A percentile compares a stretch with the other conserved stretches of the same genome.
Evolutionary conservation across 192 early-diverging fungal species (phyloP).

Genomic region (Spizellomyces sp.): DNA sequence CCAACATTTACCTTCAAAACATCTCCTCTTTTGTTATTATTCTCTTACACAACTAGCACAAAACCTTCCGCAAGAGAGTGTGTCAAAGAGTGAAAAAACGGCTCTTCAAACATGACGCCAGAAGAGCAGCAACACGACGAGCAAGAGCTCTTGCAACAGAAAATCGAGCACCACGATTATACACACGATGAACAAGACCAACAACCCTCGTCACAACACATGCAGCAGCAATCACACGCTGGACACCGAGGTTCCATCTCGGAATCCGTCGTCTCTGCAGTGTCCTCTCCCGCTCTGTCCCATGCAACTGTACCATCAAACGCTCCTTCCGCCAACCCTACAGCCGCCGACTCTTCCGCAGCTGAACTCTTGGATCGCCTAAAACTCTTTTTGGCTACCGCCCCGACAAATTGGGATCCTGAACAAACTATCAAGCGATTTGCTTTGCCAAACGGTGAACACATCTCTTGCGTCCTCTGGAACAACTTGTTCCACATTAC

Average conservation of each 20-base stretch:
- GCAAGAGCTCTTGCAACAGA: background rate
- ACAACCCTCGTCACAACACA: background rate
- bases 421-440: constrained; percentile 61
- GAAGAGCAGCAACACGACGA: background rate
- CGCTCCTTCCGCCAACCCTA: too few relatives aligned
- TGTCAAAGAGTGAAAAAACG: too few relatives aligned
- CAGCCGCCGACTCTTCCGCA: background rate
- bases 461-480: constrained; percentile 91
- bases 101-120: too few relatives aligned
- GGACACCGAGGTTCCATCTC: too few relatives aligned
- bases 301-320: too few relatives aligned
- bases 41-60: too few relatives aligned
- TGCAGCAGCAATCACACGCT: background rate
- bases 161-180: background rate
- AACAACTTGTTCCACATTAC: constrained; percentile 93
- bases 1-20: too few relatives aligned
- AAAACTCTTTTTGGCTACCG: constrained; percentile 64
- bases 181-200: background rate
- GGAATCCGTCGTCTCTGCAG: too few relatives aligned
- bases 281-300: too few relatives aligned
- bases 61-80: too few relatives aligned
- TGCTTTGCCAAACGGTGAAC: constrained; percentile 80
- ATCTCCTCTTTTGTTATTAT: too few relatives aligned
- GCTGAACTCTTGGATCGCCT: constrained; percentile 36
- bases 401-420: constrained; percentile 66